Conservation (phyloP, 2,329 filamentous ascomycete species). For the Colletotrichum siamense region DNA sequence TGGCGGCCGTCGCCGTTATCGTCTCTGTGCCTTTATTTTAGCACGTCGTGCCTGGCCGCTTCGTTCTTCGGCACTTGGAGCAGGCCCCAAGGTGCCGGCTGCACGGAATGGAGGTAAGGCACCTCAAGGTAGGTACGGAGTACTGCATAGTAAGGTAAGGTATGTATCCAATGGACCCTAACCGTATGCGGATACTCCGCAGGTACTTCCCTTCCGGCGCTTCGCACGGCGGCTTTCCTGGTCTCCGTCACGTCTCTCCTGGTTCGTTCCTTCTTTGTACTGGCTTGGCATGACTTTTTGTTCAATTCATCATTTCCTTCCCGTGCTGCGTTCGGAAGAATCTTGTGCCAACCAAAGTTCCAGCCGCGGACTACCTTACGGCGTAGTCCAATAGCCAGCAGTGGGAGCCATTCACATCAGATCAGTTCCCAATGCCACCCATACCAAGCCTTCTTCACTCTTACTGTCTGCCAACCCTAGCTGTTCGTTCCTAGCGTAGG, state of each 20-base stretch:
- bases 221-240: background rate
- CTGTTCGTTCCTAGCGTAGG: background rate
- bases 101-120: too few species aligned
- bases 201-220: background rate
- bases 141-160: too few species aligned
- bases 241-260: background rate
- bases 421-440: background rate
- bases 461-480: background rate
- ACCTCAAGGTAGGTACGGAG: too few species aligned
- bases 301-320: background rate
- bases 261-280: background rate
- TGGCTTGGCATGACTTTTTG: background rate
- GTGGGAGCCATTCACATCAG: background rate
- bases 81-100: too few species aligned
- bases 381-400: background rate
- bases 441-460: background rate
- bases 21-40: too few species aligned
- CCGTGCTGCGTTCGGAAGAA: background rate
- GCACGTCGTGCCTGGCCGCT: too few species aligned
- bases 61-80: too few species aligned
- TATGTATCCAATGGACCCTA: background rate
- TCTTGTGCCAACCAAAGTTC: background rate
- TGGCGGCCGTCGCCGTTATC: too few species aligned
- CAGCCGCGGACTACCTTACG: background rate
- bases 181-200: background rate